Evolutionary conservation across 23 red algal genomes (phyloP).

Genomic region (Gracilariopsis chorda): DNA sequence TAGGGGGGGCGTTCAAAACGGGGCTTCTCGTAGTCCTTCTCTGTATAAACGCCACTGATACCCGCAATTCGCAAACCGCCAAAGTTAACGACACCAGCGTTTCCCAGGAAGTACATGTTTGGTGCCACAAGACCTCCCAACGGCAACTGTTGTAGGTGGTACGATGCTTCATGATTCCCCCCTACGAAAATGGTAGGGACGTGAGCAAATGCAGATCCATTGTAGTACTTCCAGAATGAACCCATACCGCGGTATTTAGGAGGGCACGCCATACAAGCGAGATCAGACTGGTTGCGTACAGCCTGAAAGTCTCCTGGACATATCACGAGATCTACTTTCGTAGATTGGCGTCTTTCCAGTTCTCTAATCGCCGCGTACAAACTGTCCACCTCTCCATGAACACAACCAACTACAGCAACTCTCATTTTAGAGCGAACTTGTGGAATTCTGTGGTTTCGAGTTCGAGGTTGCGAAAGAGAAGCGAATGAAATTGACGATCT

Average conservation of each 20-base stretch:
- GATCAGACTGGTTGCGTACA: constrained; percentile 78
- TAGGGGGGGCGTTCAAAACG: constrained; percentile 75
- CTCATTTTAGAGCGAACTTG: neutral
- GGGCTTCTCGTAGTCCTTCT: constrained; percentile 65
- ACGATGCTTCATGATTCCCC: constrained; percentile 95
- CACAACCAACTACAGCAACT: constrained; percentile 86
- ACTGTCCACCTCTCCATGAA: constrained; percentile 84
- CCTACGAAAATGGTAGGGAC: constrained; percentile 91
- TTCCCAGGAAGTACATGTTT: constrained; percentile 92
- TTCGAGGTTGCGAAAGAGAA: neutral
- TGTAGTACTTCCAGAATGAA: constrained; percentile 82
- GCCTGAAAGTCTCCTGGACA: constrained; percentile 96
- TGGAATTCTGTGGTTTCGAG: neutral
- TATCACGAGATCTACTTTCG: constrained; percentile 63
- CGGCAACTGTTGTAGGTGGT: constrained; percentile 81
- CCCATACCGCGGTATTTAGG: constrained; percentile 63
- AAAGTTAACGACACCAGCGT: constrained; percentile 75
- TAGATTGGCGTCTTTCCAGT: neutral
- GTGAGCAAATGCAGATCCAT: constrained; percentile 64
- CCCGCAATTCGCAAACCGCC: constrained; percentile 77
- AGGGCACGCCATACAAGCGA: constrained; percentile 77
- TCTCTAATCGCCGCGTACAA: constrained; percentile 76
- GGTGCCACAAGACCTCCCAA: constrained; percentile 92
- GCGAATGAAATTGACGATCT: neutral
- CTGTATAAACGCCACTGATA: constrained; percentile 84